These are phyloP conservation scores for Suhomyces kilbournensis DNA, from an alignment of 805 yeast genomes.

Conservation along the genomic window DNA sequence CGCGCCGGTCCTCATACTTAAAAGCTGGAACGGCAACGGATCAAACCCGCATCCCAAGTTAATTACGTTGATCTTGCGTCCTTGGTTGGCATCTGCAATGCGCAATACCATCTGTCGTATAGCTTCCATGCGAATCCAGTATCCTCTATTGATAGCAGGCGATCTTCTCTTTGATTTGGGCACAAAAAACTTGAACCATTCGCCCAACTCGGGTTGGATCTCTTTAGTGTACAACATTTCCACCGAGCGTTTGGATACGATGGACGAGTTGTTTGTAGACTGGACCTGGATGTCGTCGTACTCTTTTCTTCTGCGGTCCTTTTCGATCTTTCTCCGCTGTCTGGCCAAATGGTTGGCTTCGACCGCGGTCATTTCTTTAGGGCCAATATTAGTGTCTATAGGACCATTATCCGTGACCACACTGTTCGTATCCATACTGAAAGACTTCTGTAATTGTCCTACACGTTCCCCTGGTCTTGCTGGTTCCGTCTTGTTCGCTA, in stretches of 20 bases:
- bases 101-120: slow-evolving; percentile 51
- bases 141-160: slow-evolving; percentile 79
- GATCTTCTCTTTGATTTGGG: slow-evolving; percentile 64
- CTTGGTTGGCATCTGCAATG: slow-evolving; percentile 34
- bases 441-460: no score
- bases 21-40: slow-evolving; percentile 39
- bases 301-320: slow-evolving; percentile 44
- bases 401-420: not conserved
- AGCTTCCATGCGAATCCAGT: slow-evolving; percentile 77
- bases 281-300: slow-evolving; percentile 70
- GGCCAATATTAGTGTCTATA: not conserved
- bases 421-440: not conserved
- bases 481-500: not conserved
- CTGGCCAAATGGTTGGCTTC: slow-evolving; percentile 19
- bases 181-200: slow-evolving; percentile 68
- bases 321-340: slow-evolving; percentile 35
- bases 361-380: not conserved
- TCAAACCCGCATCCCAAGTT: slow-evolving; percentile 79
- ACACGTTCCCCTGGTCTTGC: no score
- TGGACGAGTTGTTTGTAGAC: slow-evolving; percentile 80
- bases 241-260: slow-evolving; percentile 78
- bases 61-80: slow-evolving; percentile 41
- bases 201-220: slow-evolving; percentile 31
- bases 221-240: slow-evolving; percentile 53
- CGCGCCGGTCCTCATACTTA: slow-evolving; percentile 18